Conservation (phyloP, 345 rosid genomes). For the Lepidium didymum region DNA sequence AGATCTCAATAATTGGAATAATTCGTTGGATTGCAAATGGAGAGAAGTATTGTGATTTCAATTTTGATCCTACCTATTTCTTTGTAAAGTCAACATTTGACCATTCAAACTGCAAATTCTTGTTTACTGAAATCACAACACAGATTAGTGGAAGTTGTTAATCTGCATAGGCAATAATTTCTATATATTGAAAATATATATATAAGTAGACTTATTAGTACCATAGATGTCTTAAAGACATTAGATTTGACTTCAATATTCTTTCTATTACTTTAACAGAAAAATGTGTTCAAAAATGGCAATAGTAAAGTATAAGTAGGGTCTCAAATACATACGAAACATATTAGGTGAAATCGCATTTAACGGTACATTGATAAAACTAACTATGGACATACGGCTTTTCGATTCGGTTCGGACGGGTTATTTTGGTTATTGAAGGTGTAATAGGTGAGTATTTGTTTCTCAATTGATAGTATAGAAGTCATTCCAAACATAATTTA, state of each 20-base stretch:
- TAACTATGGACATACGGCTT: no score
- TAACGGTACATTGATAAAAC: no score
- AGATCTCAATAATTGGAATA: no score
- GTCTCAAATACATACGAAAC: neutral
- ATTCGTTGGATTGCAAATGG: neutral
- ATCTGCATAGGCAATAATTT: neutral
- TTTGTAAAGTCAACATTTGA: conserved; percentile 3
- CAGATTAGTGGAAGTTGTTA: neutral
- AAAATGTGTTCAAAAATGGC: neutral
- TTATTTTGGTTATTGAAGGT: no score
- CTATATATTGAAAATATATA: no score
- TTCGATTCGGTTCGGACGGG: no score
- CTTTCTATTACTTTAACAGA: neutral
- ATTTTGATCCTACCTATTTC: no score
- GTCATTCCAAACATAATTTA: neutral
- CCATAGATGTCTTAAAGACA: neutral
- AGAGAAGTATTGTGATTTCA: neutral
- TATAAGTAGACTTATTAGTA: neutral
- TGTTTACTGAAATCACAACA: neutral
- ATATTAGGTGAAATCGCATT: no score
- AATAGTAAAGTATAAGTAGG: neutral
- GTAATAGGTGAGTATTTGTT: neutral
- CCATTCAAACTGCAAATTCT: neutral
- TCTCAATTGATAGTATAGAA: neutral
- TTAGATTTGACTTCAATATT: neutral